Conservation (phyloP, 192 early-diverging fungal genomes). For the Coemansia sp. region DNA sequence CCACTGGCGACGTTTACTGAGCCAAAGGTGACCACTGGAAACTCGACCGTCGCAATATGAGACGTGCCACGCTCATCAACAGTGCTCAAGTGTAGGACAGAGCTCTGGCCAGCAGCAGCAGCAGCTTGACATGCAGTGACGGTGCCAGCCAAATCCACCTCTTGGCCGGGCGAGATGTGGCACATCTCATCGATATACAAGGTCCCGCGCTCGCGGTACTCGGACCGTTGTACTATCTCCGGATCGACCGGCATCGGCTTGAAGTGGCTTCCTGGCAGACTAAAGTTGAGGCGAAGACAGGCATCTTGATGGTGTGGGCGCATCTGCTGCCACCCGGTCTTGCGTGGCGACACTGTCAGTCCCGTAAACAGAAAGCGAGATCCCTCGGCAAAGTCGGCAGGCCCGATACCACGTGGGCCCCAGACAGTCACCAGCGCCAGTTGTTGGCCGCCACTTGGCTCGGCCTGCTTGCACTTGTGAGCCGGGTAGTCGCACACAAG, state of each 20-base stretch:
- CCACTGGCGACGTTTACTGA: conserved; percentile 11
- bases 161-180: conserved; percentile 14
- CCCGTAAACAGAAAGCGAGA: conserved; percentile 31
- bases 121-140: conserved; percentile 2
- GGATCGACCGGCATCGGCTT: conserved; percentile 19
- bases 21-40: conserved; percentile 22
- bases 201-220: conserved; percentile 22
- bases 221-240: conserved; percentile 15
- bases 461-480: conserved; percentile 11
- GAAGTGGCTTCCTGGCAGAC: conserved; percentile 8
- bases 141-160: conserved; percentile 35
- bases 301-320: background rate
- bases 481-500: conserved; percentile 50
- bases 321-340: background rate
- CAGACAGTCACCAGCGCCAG: conserved; percentile 40
- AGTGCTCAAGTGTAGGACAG: conserved; percentile 22
- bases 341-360: conserved; percentile 18
- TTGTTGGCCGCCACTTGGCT: background rate
- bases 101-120: conserved; percentile 8
- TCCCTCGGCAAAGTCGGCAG: conserved; percentile 31
- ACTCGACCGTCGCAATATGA: conserved; percentile 22
- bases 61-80: conserved; percentile 9
- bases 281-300: conserved; percentile 25
- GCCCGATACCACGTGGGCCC: conserved; percentile 22
- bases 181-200: conserved; percentile 38